Conservation (phyloP, 306 rosid species). For the Rubus parviflorus region DNA sequence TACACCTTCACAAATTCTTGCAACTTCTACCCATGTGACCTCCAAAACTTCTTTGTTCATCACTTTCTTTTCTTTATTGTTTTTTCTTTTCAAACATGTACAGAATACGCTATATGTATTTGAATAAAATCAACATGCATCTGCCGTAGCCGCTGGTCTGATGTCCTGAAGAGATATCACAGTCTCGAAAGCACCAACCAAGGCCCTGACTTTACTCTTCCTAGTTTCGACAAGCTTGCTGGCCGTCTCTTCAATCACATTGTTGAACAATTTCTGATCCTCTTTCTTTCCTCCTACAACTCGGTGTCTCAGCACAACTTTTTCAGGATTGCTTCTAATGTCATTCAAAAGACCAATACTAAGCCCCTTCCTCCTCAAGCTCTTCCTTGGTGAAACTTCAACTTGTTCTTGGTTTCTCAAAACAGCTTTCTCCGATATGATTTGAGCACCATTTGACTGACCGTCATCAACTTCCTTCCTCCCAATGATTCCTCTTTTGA, state of each 20-base stretch:
- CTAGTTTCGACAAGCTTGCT: conserved; percentile 67
- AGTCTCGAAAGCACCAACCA: conserved; percentile 89
- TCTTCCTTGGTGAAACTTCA: conserved; percentile 44
- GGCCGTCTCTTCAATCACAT: conserved; percentile 95
- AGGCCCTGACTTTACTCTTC: conserved; percentile 89
- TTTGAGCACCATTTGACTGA: conserved; percentile 25
- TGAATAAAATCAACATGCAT: conserved; percentile 32
- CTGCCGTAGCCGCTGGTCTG: conserved; percentile 28
- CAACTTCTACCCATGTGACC: not conserved
- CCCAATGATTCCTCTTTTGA: conserved; percentile 30
- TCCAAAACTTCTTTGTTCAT: not conserved
- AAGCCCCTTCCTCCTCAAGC: conserved; percentile 34
- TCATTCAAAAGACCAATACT: conserved; percentile 34
- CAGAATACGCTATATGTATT: conserved; percentile 23
- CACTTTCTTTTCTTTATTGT: not conserved
- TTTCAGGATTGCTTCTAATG: conserved; percentile 40
- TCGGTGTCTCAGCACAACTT: conserved; percentile 69
- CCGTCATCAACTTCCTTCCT: conserved; percentile 37
- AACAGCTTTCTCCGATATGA: conserved; percentile 34
- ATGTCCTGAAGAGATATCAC: conserved; percentile 79
- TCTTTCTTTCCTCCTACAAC: conserved; percentile 50
- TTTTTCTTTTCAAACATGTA: conserved; percentile 30
- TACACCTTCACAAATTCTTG: not conserved
- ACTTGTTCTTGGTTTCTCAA: conserved; percentile 32
- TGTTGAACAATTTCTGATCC: conserved; percentile 57